These are phyloP conservation scores for Kwoniella sp. DNA, from an alignment of 768 basidiomycete genomes.

Conservation along the genomic window DNA sequence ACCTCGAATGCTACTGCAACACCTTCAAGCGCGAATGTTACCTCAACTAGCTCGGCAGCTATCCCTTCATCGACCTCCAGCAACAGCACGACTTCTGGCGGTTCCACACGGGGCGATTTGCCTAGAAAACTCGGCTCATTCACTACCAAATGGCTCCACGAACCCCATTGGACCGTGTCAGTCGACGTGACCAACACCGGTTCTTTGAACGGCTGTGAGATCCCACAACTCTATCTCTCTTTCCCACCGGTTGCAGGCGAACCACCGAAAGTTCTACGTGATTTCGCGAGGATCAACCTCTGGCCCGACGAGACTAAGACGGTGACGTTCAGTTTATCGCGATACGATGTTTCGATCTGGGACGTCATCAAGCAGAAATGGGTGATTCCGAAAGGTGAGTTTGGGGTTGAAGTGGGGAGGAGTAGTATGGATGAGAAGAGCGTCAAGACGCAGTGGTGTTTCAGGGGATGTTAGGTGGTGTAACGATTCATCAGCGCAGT, in stretches of 20 bases:
- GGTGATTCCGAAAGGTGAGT: conserved; percentile 48
- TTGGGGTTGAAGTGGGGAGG: conserved; percentile 41
- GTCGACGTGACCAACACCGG: conserved; percentile 52
- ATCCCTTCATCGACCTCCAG: neutral
- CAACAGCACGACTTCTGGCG: neutral
- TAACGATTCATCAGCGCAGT: neutral
- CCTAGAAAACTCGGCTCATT: conserved; percentile 23
- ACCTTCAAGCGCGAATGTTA: neutral
- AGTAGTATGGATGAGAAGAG: conserved; percentile 37
- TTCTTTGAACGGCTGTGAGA: conserved; percentile 48
- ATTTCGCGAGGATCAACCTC: conserved; percentile 48
- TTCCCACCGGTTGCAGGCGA: conserved; percentile 42
- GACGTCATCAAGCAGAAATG: conserved; percentile 48
- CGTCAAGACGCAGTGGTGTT: conserved; percentile 15
- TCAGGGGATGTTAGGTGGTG: conserved; percentile 7
- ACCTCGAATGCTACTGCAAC: neutral
- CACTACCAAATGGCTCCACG: conserved; percentile 33
- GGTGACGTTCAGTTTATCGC: conserved; percentile 45
- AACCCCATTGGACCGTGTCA: conserved; percentile 42
- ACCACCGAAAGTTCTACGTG: conserved; percentile 48
- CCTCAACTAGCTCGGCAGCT: neutral
- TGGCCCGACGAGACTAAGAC: conserved; percentile 37
- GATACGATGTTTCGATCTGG: conserved; percentile 54
- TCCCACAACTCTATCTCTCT: conserved; percentile 53
- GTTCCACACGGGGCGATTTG: conserved; percentile 6